phyloP scores from a whole-genome alignment of 208 protist genomes.

The Sergeia podlipaevii region DNA sequence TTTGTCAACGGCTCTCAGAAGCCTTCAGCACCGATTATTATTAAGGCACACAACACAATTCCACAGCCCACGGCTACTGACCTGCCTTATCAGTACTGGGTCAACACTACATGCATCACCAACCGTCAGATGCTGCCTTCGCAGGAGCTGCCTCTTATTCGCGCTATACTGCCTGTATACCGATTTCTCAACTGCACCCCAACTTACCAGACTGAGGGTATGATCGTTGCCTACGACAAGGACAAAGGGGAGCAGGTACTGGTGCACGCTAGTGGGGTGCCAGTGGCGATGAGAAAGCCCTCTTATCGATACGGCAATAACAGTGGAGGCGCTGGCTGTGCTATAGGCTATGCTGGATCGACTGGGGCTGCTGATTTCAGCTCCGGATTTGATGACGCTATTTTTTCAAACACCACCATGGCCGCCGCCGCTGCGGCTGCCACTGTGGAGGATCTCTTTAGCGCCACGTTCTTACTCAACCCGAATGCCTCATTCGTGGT shows the following conservation, averaged over 20 bases:
- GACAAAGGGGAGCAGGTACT: constrained; percentile 73
- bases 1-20: constrained; percentile 72
- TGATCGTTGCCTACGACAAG: constrained; percentile 80
- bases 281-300: constrained; percentile 38
- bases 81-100: constrained; percentile 85
- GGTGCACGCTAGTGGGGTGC: constrained; percentile 66
- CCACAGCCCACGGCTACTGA: constrained; percentile 57
- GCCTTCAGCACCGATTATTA: constrained; percentile 64
- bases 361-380: background rate
- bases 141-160: constrained; percentile 76
- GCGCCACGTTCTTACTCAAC: constrained; percentile 27
- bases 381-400: constrained; percentile 5
- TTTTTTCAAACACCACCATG: constrained; percentile 15
- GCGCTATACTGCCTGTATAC: constrained; percentile 70
- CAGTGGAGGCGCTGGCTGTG: background rate
- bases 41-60: constrained; percentile 64
- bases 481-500: constrained; percentile 61
- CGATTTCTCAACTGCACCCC: constrained; percentile 45
- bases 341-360: background rate
- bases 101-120: constrained; percentile 77
- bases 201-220: constrained; percentile 45
- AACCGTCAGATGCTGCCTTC: constrained; percentile 71
- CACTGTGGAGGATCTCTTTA: constrained; percentile 2
- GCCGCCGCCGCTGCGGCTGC: constrained; percentile 5
- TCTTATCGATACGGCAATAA: background rate